Evolutionary conservation across 148 eudicot genomes (phyloP), one percentile per base, ranked within the genome.

Genomic region (Mesembryanthemum crystallinum): DNA sequence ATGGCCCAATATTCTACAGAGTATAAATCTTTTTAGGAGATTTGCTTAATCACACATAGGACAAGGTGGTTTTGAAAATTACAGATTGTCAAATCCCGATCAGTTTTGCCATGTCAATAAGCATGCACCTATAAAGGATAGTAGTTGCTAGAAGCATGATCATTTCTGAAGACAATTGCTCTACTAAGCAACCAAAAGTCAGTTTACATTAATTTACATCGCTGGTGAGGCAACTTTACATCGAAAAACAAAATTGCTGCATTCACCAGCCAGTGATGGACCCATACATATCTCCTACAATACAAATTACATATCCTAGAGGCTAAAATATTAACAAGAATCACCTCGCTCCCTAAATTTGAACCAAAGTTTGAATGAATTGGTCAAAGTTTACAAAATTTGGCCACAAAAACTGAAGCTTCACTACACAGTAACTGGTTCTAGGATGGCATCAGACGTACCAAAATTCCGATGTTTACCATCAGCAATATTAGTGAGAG

Each of bases 381-480:
- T 55, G 10, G 62, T 24, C 30, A 11, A 23, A 29, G 25, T 32
- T 42, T 47, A 66, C 73, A 61, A 60, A 49, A 68, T 60, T 4
- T 9, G 27, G 57, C 0, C 29, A 42, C 37, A 29, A n/a, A 52
- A 51, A 28, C 42, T 10, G 24, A 54, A 39, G 47, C 28, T 29
- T 86, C 82, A 83, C 82, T 73, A 73, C 78, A 82, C 67, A 24
- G 59, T 65, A 7, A 84, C 81, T 42, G 79, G 79, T 77, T 90
- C 92, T 33, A 89, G 64, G 61, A 83, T 74, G 71, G 80, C 43
- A 73, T 79, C 75, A 67, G 80, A 72, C 20, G 98, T 86, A 33
- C 98, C 98, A 65, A 95, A 95, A 73, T 95, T 92, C 8, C 97
- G 86, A 78, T 89, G 98, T 79, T 89, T 92, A 59, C 98, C 98